Evolutionary conservation across 805 yeast genomes (phyloP).

Genomic region (Starmera caribaea): DNA sequence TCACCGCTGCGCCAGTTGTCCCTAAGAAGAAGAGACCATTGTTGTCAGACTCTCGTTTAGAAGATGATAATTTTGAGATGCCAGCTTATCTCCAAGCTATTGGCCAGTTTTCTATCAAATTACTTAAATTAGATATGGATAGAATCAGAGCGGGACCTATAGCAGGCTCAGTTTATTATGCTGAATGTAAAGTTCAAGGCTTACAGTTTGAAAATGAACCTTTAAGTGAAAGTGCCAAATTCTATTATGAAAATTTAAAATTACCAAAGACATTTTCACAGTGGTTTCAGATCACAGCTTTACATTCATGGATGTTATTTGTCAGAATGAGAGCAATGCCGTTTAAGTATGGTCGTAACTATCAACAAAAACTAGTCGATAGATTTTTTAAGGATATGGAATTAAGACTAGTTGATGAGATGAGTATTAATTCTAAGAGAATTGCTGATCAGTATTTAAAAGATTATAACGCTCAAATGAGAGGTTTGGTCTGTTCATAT

Average conservation of each 20-base stretch:
- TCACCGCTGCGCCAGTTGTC: slow-evolving; percentile 23
- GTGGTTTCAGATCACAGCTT: slow-evolving; percentile 87
- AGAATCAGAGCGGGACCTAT: slow-evolving; percentile 86
- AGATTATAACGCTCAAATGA: slow-evolving; percentile 81
- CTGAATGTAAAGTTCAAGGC: slow-evolving; percentile 81
- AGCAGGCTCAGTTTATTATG: slow-evolving; percentile 83
- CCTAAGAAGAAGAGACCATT: slow-evolving; percentile 23
- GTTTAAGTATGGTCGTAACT: slow-evolving; percentile 74
- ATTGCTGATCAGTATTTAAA: slow-evolving; percentile 79
- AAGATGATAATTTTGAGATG: slow-evolving; percentile 26
- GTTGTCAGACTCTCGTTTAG: slow-evolving; percentile 29
- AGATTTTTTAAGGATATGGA: slow-evolving; percentile 87
- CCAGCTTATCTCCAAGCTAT: slow-evolving; percentile 44
- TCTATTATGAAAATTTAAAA: slow-evolving; percentile 76
- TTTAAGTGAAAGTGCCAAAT: slow-evolving; percentile 62
- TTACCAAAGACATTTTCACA: slow-evolving; percentile 86
- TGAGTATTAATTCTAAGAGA: slow-evolving; percentile 73
- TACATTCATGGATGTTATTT: slow-evolving; percentile 89
- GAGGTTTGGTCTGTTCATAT: slow-evolving; percentile 83
- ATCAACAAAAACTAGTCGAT: slow-evolving; percentile 88
- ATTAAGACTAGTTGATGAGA: slow-evolving; percentile 71
- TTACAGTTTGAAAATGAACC: slow-evolving; percentile 67
- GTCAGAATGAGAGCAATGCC: slow-evolving; percentile 98
- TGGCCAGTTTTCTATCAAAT: slow-evolving; percentile 54
- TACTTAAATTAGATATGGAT: slow-evolving; percentile 81